Evolutionary conservation across 805 yeast genomes (phyloP).

Genomic region (Candida odintsovae): DNA sequence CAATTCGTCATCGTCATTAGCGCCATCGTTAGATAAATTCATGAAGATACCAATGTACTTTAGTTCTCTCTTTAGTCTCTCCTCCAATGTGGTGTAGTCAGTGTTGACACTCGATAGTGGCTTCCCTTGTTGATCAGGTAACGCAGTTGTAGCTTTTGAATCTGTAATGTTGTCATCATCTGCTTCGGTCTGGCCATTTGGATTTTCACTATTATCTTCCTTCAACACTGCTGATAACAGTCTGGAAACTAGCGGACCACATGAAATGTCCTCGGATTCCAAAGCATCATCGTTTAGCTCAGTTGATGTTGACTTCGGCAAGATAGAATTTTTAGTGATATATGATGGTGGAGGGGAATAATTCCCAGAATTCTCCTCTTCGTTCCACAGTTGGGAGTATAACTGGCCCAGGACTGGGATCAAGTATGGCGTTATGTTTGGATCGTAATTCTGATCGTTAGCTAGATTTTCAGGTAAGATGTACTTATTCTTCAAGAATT

Average conservation of each 20-base stretch:
- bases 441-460: slow-evolving; percentile 47
- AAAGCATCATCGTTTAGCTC: slow-evolving; percentile 53
- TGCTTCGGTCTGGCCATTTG: slow-evolving; percentile 20
- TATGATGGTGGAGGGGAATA: slow-evolving; percentile 45
- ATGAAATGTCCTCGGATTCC: slow-evolving; percentile 70
- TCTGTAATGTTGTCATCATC: slow-evolving; percentile 24
- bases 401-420: slow-evolving; percentile 83
- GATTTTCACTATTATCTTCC: slow-evolving; percentile 24
- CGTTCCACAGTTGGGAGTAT: slow-evolving; percentile 81
- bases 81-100: slow-evolving; percentile 81
- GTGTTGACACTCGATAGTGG: slow-evolving; percentile 38
- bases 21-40: slow-evolving; percentile 34
- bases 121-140: slow-evolving; percentile 43
- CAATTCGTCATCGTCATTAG: slow-evolving; percentile 16
- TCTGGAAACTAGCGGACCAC: slow-evolving; percentile 89
- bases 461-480: slow-evolving; percentile 46
- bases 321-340: slow-evolving; percentile 32
- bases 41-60: slow-evolving; percentile 85
- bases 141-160: slow-evolving; percentile 21
- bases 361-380: slow-evolving; percentile 58
- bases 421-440: slow-evolving; percentile 62
- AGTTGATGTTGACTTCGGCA: slow-evolving; percentile 57
- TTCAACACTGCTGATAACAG: slow-evolving; percentile 73
- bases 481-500: slow-evolving; percentile 58
- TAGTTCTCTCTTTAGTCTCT: slow-evolving; percentile 79